Percentiles rank a stretch among this genome's conserved stretches.
Evolutionary conservation across 1,284 basidiomycete species (phyloP).

Genomic region (Cryptococcus sp.): DNA sequence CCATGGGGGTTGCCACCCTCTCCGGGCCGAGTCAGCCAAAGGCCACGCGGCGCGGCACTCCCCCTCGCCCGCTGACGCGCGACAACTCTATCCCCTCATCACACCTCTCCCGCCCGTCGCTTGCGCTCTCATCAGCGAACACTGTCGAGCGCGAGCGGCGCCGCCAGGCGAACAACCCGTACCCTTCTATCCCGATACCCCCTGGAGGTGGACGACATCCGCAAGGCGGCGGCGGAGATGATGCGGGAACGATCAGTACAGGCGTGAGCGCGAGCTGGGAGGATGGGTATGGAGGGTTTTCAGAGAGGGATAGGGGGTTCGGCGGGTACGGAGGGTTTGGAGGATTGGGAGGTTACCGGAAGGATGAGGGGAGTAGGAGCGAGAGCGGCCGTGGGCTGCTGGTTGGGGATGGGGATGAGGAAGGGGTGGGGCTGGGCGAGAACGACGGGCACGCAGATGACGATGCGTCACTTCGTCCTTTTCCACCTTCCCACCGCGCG

Average conservation of each 20-base stretch:
- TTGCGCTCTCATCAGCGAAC: slow-evolving; percentile 22
- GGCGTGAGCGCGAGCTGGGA: not conserved
- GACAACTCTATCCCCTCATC: not conserved
- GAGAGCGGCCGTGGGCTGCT: not conserved
- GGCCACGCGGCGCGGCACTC: not conserved
- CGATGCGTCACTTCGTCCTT: slow-evolving; percentile 78
- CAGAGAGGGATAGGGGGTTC: not conserved
- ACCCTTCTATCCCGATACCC: slow-evolving; percentile 44
- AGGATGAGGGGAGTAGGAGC: not conserved
- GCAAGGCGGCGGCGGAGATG: not conserved
- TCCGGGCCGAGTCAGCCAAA: not conserved
- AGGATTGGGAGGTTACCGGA: slow-evolving; percentile 1
- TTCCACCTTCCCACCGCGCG: slow-evolving; percentile 77
- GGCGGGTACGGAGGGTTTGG: not conserved
- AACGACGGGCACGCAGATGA: slow-evolving; percentile 69
- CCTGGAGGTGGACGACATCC: not conserved
- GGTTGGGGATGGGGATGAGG: not conserved
- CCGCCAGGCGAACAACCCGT: slow-evolving; percentile 45
- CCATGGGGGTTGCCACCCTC: too few species aligned
- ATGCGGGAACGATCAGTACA: not conserved
- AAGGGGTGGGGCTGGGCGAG: not conserved
- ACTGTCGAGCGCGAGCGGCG: slow-evolving; percentile 22
- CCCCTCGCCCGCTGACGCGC: not conserved
- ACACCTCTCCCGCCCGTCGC: slow-evolving; percentile 39
- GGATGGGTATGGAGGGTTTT: not conserved